Base-by-base conservation (phyloP, 192 early-diverging fungal species). In the Backusella macrospora region DNA sequence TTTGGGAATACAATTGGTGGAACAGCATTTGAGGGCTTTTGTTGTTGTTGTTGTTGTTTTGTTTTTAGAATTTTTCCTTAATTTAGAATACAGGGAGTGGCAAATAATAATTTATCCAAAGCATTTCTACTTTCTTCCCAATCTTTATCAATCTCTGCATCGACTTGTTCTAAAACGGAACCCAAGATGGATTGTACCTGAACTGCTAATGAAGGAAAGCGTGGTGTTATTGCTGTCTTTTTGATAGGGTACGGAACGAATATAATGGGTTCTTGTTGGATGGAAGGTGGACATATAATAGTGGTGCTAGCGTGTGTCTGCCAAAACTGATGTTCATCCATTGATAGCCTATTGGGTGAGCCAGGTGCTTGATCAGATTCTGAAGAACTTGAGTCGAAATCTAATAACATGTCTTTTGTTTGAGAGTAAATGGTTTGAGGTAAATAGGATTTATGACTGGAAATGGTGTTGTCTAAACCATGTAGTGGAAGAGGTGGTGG, bases 271-370 rank as follows among this genome's bases (percentile, higher is more conserved):
- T 49, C n/a, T 49, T 49, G 48, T 49, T 15, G n/a, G 18, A 49
- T 18, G 18, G 48, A 49, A 49, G 63, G 65, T 4, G 65, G 65
- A 13, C 40, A 38, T 21, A 67, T 67, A 26, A 67, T 45, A 5
- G 65, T 67, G 5, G 43, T 45, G 46, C 65, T 67, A 26, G 65
- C 16, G 42, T 67, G 65, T 26, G 23, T 43, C 23, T 67, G 65
- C 65, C 65, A 67, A 45, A 67, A 67, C n/a, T 65, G 63, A 42
- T 65, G 63, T 65, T 65, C 63, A 2, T 65, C 63, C 37, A 49
- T 49, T 2, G 48, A 49, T 49, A n/a, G 18, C 6, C 48, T 49
- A 49, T 49, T 18, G 8, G 48, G 48, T 49, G 48, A 49, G 48
- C n/a, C 6, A 8, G 48, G 48, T 49, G 48, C 16, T 0, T 49